Evolutionary conservation across 257 asterid species (phyloP).

Genomic region (Thymus quinquecostatus): DNA sequence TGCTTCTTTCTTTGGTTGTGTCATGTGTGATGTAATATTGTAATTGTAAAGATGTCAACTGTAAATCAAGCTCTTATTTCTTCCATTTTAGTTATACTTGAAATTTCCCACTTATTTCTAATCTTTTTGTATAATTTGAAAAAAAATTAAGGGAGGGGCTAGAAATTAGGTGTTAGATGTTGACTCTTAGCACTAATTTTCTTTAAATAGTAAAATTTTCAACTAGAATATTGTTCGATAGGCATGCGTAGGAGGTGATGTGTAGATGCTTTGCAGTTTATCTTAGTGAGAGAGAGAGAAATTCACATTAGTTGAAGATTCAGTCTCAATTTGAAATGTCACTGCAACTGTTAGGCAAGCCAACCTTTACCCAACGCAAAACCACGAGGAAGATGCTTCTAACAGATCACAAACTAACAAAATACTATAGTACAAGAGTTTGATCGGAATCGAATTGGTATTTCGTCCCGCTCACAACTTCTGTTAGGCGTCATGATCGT

Average conservation of each 20-base stretch:
- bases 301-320: background rate
- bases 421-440: background rate
- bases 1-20: background rate
- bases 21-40: background rate
- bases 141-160: too few relatives aligned
- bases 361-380: background rate
- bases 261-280: background rate
- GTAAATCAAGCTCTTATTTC: background rate
- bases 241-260: constrained; percentile 6
- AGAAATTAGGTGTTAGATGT: background rate
- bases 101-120: background rate
- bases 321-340: background rate
- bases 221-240: background rate
- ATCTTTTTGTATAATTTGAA: background rate
- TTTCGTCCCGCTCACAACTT: background rate
- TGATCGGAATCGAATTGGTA: background rate
- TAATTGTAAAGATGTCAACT: constrained; percentile 17
- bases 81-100: background rate
- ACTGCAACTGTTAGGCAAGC: background rate
- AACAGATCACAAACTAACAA: background rate
- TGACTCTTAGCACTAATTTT: background rate
- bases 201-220: background rate
- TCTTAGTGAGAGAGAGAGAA: background rate
- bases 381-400: background rate
- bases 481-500: constrained; percentile 14